phyloP scores from a whole-genome alignment of 306 rosid species.

The Myrica gale region DNA sequence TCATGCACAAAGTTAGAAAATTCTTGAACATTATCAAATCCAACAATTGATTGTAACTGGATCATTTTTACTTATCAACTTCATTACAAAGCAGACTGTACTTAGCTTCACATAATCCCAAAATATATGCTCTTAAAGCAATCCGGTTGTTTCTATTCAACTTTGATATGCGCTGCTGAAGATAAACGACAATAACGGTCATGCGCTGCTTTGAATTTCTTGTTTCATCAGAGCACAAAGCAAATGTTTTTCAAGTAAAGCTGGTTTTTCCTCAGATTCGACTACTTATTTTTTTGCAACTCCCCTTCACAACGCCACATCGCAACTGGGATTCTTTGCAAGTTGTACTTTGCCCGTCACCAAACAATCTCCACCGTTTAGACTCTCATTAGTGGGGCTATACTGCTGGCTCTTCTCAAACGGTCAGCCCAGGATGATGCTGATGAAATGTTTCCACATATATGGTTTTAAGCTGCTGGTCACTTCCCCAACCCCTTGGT shows the following conservation, averaged over 20 bases:
- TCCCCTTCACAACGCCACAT: neutral
- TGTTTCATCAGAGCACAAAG: neutral
- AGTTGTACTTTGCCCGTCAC: neutral
- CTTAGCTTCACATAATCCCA: no score
- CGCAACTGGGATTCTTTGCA: neutral
- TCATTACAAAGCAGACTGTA: no score
- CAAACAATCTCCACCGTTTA: neutral
- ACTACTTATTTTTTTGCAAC: neutral
- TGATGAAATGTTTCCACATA: neutral
- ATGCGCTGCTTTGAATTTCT: constrained; percentile 6
- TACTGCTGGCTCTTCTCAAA: neutral
- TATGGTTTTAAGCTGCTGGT: neutral
- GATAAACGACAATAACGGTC: neutral
- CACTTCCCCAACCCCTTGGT: constrained; percentile 21
- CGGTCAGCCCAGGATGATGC: neutral
- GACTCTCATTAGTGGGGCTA: neutral
- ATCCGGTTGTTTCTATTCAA: neutral
- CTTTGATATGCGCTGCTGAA: neutral
- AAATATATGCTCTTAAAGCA: neutral
- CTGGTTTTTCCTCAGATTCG: neutral
- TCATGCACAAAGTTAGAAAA: no score
- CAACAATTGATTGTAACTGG: no score
- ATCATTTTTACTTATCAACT: no score
- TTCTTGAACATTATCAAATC: no score
- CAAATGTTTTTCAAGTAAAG: neutral